Percentiles rank a stretch among this genome's conserved stretches.
These are phyloP conservation scores for Saccharomyces hybrid DNA, from an alignment of 1,139 yeast genomes.

Conservation along the genomic window DNA sequence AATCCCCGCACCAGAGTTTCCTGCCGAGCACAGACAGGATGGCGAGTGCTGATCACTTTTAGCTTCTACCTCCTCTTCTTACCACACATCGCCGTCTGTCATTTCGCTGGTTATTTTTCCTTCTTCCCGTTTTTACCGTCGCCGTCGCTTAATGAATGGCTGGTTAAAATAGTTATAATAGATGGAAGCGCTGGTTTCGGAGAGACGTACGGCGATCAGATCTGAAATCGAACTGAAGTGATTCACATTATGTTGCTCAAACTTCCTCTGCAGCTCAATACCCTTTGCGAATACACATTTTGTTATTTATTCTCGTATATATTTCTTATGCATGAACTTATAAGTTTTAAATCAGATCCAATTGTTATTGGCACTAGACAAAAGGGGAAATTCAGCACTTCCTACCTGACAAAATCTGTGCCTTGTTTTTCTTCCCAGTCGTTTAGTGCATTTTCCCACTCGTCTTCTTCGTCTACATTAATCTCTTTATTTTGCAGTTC, in stretches of 20 bases:
- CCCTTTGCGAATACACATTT: neutral
- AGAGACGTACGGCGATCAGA: neutral
- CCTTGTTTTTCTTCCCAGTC: constrained; percentile 50
- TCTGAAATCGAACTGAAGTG: neutral
- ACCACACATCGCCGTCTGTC: neutral
- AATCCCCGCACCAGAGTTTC: neutral
- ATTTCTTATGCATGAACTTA: neutral
- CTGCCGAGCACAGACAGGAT: neutral
- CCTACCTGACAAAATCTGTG: constrained; percentile 19
- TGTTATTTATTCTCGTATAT: neutral
- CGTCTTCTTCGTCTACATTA: constrained; percentile 50
- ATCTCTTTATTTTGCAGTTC: constrained; percentile 34
- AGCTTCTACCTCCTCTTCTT: neutral
- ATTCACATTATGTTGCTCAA: neutral
- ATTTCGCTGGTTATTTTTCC: constrained; percentile 1
- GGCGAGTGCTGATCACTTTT: neutral
- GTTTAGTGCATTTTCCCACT: constrained; percentile 59
- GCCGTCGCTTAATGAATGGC: neutral
- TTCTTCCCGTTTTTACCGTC: constrained; percentile 2
- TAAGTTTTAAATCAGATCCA: neutral
- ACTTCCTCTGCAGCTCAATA: neutral
- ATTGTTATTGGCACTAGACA: neutral
- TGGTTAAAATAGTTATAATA: neutral
- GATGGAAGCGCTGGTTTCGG: neutral
- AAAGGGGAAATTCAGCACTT: neutral